These are phyloP conservation scores for Parietaria judaica DNA, from an alignment of 306 rosid species.

Conservation along the genomic window DNA sequence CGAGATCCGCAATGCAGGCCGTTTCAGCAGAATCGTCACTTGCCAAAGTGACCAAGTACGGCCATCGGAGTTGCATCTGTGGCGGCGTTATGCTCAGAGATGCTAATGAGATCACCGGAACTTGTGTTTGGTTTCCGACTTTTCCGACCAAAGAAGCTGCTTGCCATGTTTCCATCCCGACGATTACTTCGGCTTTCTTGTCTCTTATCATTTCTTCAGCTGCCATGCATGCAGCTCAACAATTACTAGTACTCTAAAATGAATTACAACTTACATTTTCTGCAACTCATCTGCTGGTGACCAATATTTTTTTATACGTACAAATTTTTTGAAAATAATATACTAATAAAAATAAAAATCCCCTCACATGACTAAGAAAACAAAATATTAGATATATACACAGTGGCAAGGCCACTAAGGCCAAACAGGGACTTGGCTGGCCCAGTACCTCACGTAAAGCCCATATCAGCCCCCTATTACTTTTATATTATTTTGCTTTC, in stretches of 20 bases:
- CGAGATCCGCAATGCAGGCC: conserved; percentile 18
- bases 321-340: too few species aligned
- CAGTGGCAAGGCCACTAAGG: too few species aligned
- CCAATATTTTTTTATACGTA: too few species aligned
- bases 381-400: too few species aligned
- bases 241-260: neutral
- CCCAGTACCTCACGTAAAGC: too few species aligned
- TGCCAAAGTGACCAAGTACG: conserved; percentile 24
- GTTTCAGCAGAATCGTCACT: conserved; percentile 10
- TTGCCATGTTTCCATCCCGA: conserved; percentile 32
- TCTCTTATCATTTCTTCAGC: conserved; percentile 26
- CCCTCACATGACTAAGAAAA: too few species aligned
- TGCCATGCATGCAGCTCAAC: neutral
- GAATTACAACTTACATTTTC: neutral
- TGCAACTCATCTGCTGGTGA: neutral
- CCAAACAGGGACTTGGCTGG: too few species aligned
- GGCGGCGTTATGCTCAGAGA: conserved; percentile 22
- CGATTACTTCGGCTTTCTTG: conserved; percentile 16
- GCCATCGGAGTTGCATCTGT: conserved; percentile 22
- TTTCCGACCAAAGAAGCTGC: conserved; percentile 21
- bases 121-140: conserved; percentile 7
- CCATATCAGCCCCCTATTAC: too few species aligned
- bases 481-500: too few species aligned
- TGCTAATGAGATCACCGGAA: conserved; percentile 25
- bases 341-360: too few species aligned